Evolutionary conservation across 169 alveolate genomes (phyloP).

Genomic region (Eimeria praecox): DNA sequence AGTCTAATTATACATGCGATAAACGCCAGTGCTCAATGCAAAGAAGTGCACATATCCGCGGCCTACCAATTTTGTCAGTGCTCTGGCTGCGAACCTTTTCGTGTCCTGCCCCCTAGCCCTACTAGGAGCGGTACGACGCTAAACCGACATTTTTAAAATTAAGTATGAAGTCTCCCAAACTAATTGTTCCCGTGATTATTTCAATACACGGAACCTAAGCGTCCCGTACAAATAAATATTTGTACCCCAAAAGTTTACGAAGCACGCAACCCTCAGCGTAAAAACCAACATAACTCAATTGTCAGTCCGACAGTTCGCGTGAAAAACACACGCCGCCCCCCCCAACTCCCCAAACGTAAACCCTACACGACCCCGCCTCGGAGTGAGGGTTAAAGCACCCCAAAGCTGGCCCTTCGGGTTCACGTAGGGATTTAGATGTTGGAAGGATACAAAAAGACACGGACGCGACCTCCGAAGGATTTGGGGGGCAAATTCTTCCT

Average conservation of each 20-base stretch:
- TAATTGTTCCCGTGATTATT: not conserved
- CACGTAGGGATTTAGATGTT: conserved; percentile 86
- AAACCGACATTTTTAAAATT: not conserved
- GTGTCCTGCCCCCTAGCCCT: not conserved
- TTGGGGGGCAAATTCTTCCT: conserved; percentile 97
- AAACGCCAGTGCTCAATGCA: not conserved
- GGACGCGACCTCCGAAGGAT: conserved; percentile 97
- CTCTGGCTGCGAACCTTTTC: not conserved
- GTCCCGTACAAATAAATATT: not conserved
- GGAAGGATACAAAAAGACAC: conserved; percentile 98
- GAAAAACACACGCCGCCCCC: not conserved
- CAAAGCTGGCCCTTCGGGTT: not conserved
- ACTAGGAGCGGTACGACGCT: not conserved
- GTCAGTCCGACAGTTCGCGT: conserved; percentile 36
- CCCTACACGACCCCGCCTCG: not conserved
- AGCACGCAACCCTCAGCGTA: not conserved
- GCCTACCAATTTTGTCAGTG: not conserved
- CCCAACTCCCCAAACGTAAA: not conserved
- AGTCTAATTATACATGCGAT: not conserved
- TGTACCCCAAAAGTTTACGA: not conserved
- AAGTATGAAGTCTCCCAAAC: not conserved
- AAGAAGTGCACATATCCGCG: not conserved
- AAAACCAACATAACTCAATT: not conserved
- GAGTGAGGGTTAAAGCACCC: not conserved
- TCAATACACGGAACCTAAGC: not conserved